These are phyloP conservation scores for Zygosaccharomyces sapae DNA, from an alignment of 1,139 yeast genomes.

Conservation along the genomic window DNA sequence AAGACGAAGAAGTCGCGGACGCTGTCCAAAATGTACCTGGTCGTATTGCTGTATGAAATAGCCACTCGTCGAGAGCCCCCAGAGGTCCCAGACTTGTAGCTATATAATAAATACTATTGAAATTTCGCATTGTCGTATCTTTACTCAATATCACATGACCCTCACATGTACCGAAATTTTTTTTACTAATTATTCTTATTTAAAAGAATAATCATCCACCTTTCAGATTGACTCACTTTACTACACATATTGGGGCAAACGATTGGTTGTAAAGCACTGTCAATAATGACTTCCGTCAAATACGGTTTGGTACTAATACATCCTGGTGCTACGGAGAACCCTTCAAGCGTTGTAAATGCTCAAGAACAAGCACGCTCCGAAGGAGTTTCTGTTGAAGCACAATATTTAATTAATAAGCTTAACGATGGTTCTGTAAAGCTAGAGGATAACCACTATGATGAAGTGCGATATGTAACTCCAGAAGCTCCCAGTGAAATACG, in stretches of 20 bases:
- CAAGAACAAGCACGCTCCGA: slow-evolving; percentile 36
- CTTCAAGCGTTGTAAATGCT: slow-evolving; percentile 43
- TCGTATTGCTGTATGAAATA: slow-evolving; percentile 11
- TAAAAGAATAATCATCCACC: not conserved
- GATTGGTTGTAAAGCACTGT: not conserved
- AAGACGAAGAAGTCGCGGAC: slow-evolving; percentile 36
- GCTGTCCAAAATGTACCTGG: slow-evolving; percentile 13
- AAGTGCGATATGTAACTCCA: slow-evolving; percentile 59
- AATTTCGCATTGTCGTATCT: slow-evolving; percentile 6
- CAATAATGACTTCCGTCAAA: slow-evolving; percentile 23
- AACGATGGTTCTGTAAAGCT: slow-evolving; percentile 54
- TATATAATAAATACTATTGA: slow-evolving; percentile 12
- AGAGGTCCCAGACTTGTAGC: slow-evolving; percentile 7
- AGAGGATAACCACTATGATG: slow-evolving; percentile 43
- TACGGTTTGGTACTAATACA: slow-evolving; percentile 55
- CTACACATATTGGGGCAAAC: not conserved
- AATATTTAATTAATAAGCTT: slow-evolving; percentile 60
- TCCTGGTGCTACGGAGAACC: slow-evolving; percentile 68
- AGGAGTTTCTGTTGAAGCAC: slow-evolving; percentile 25
- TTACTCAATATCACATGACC: not conserved
- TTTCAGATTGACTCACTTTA: not conserved
- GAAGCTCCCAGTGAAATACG: slow-evolving; percentile 36
- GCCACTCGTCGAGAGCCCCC: not conserved
- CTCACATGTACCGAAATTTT: slow-evolving; percentile 5
- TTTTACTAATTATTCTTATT: not conserved